Evolutionary conservation across 1,139 yeast genomes (phyloP).

Genomic region (Lodderomyces elongisporus): DNA sequence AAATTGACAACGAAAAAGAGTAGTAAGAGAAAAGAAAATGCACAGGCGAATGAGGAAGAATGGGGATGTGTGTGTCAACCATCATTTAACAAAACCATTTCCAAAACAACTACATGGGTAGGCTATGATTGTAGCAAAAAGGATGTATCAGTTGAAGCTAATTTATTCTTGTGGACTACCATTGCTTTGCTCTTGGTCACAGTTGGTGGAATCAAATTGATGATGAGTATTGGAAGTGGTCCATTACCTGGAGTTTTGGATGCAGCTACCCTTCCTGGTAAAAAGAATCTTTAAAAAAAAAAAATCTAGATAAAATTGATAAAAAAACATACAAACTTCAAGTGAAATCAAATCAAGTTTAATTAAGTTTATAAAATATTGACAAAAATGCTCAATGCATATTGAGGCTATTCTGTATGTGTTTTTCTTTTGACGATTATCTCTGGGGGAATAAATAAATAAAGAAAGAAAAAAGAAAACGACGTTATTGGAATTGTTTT

Average conservation of each 20-base stretch:
- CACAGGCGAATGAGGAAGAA: neutral
- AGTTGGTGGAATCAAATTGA: constrained; percentile 51
- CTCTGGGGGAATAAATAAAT: too few relatives aligned
- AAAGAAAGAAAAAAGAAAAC: too few relatives aligned
- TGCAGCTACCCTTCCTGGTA: constrained; percentile 46
- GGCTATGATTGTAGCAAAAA: constrained; percentile 63
- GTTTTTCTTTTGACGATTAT: too few relatives aligned
- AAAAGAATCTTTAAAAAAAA: constrained; percentile 17
- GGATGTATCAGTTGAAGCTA: constrained; percentile 60
- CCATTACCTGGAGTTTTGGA: constrained; percentile 67
- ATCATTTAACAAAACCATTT: constrained; percentile 39
- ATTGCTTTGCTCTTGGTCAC: constrained; percentile 43
- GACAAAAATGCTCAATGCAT: too few relatives aligned
- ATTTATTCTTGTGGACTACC: constrained; percentile 63
- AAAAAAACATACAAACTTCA: neutral
- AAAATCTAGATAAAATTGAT: neutral
- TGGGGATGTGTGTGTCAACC: constrained; percentile 60
- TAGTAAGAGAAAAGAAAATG: neutral
- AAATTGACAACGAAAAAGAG: neutral
- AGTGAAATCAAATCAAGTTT: neutral
- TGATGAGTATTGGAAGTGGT: constrained; percentile 51
- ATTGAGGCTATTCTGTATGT: too few relatives aligned
- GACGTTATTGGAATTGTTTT: too few relatives aligned
- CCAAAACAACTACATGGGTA: constrained; percentile 59
- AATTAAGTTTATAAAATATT: too few relatives aligned